Evolutionary conservation across 345 rosid species (phyloP).

Genomic region (Geranium brycei): DNA sequence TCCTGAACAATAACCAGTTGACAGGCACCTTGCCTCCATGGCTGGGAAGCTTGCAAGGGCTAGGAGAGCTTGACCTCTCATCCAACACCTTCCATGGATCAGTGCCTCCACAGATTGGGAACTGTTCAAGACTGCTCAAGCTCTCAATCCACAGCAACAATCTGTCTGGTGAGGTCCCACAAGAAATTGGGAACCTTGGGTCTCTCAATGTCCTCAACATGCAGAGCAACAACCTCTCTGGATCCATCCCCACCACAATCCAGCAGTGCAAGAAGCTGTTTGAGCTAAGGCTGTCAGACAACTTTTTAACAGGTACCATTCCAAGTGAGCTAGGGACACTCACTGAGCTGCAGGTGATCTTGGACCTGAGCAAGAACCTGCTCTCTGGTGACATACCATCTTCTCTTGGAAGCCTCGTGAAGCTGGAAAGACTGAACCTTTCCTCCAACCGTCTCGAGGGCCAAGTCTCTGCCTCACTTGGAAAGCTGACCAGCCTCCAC

Average conservation of each 20-base stretch:
- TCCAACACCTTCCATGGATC: constrained; percentile 50
- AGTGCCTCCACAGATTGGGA: constrained; percentile 54
- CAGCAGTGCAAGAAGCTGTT: constrained; percentile 63
- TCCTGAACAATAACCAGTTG: constrained; percentile 47
- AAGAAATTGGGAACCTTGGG: constrained; percentile 52
- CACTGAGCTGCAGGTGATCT: constrained; percentile 64
- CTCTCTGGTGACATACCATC: constrained; percentile 51
- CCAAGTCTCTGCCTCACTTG: constrained; percentile 45
- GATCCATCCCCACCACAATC: constrained; percentile 47
- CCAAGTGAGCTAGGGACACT: constrained; percentile 61
- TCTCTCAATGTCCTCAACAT: constrained; percentile 69
- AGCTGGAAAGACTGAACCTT: constrained; percentile 60
- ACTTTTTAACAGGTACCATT: constrained; percentile 46
- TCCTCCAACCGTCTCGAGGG: constrained; percentile 59
- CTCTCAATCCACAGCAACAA: constrained; percentile 52
- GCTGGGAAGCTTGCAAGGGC: constrained; percentile 49
- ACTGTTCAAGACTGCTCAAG: constrained; percentile 51
- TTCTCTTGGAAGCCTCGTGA: constrained; percentile 47
- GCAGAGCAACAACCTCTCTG: constrained; percentile 61
- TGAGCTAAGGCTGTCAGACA: constrained; percentile 61
- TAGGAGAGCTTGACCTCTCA: constrained; percentile 77
- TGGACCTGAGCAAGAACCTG: constrained; percentile 61
- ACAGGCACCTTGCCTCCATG: constrained; percentile 54
- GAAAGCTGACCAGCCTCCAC: constrained; percentile 64
- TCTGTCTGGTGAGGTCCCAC: constrained; percentile 52